These are phyloP conservation scores for Thraustochytrium sp. DNA, from an alignment of 352 stramenopile species.

Conservation along the genomic window DNA sequence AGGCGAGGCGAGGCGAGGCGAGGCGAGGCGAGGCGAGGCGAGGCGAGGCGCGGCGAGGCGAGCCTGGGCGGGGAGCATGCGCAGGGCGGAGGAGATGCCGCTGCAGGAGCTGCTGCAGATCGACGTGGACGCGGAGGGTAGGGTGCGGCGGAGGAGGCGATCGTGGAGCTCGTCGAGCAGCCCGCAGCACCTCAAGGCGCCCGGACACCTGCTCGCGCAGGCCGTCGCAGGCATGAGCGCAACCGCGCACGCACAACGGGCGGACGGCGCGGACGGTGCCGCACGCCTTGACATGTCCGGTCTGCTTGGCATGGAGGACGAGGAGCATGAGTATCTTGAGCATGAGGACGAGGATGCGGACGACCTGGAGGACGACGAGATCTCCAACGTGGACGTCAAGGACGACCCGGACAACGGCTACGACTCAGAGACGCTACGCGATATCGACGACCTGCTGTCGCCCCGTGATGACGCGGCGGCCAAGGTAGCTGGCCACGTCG, in stretches of 20 bases:
- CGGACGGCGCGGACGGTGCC: too few species aligned
- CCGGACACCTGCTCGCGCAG: background rate
- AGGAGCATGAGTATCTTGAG: background rate
- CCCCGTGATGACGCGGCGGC: too few species aligned
- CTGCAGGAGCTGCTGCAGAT: conserved; percentile 15
- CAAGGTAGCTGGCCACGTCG: too few species aligned
- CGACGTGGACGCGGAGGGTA: background rate
- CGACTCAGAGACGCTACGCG: background rate
- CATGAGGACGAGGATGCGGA: background rate
- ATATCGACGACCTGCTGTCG: background rate
- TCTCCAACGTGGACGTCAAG: background rate
- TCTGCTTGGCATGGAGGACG: background rate
- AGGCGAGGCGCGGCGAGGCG: too few species aligned
- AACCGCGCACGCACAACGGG: too few species aligned
- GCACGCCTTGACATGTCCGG: too few species aligned
- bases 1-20: too few species aligned
- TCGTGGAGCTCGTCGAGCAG: conserved; percentile 5
- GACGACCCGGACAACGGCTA: background rate
- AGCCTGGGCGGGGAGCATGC: too few species aligned
- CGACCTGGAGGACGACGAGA: background rate
- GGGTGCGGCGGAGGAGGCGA: background rate
- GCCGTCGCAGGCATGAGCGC: too few species aligned
- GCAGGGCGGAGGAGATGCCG: background rate
- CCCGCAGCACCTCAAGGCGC: background rate
- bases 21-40: too few species aligned